Evolutionary conservation across 2,329 filamentous ascomycete genomes (phyloP), one percentile per base, ranked within the genome.

Genomic region (Trichoderma brevicompactum): DNA sequence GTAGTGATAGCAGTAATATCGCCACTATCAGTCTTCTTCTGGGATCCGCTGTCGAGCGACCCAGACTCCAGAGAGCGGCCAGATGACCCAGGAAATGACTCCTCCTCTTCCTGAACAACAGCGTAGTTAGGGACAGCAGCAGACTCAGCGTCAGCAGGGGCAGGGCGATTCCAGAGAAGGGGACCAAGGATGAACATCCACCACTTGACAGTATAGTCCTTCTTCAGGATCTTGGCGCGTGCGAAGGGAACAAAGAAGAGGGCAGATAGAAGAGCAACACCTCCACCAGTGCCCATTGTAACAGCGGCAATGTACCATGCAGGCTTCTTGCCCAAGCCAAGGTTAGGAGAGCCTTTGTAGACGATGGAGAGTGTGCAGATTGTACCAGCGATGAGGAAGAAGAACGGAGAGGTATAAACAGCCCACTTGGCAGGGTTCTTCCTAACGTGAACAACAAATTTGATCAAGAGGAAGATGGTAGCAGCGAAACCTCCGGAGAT

Each of bases 281-380:
- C 89, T 53, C 77, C 80, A 67, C 89, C 89, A 41, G 81, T 82
- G 46, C 89, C 89, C 67, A 92, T 72, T 17, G 87, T 88, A 67
- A 92, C 89, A 13, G 84, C 78, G 10, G 83, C 88, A 67, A 92
- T 85, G 73, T 86, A 92, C 83, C 85, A 88, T 8, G 77, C 76
- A 1, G 90, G 88, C 81, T 89, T 90, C 78, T 89, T 85, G 79
- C 79, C 81, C 34, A 92, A 80, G 23, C 83, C 83, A 36, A 91
- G 83, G 66, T 81, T 87, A 28, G 90, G 89, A 9, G 90, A 92
- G 38, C 90, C 90, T 83, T 93, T 92, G 84, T 92, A 92, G 70
- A 93, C 90, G 71, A 94, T 87, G 49, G 89, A 92, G 5, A 94
- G 82, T 0, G 90, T 90, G 79, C 89, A 92, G 72, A 93, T 79